Conservation (phyloP, 192 early-diverging fungal genomes). For the Backusella morwellensis region DNA sequence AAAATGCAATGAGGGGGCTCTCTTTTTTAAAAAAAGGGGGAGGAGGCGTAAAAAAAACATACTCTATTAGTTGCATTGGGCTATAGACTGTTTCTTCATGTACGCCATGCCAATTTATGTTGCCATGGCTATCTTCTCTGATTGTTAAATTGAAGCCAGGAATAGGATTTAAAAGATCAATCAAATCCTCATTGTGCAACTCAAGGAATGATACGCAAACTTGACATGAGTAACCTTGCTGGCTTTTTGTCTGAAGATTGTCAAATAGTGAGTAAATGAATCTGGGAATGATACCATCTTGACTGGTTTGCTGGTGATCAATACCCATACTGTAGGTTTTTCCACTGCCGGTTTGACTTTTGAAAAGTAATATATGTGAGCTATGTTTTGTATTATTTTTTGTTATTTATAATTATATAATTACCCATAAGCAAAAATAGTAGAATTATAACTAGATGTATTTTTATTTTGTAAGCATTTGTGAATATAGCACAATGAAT, state of each 20-base stretch:
- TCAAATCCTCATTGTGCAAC: constrained; percentile 94
- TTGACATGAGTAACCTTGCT: constrained; percentile 37
- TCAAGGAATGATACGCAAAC: constrained; percentile 85
- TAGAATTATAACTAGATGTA: too few relatives aligned
- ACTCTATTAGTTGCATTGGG: constrained; percentile 60
- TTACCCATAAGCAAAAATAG: constrained; percentile 59
- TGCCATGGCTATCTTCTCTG: constrained; percentile 82
- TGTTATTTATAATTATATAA: constrained; percentile 1
- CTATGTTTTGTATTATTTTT: not conserved
- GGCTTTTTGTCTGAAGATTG: constrained; percentile 34
- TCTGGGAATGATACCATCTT: constrained; percentile 64
- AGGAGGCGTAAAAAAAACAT: constrained; percentile 13
- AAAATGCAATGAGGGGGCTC: not conserved
- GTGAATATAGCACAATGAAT: not conserved
- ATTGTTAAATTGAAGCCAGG: constrained; percentile 37
- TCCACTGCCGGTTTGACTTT: constrained; percentile 85
- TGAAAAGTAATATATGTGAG: not conserved
- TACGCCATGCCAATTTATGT: constrained; percentile 82
- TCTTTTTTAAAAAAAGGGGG: not conserved
- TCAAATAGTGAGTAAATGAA: constrained; percentile 60
- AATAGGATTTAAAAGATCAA: constrained; percentile 72
- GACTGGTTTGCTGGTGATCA: constrained; percentile 36
- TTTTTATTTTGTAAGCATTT: not conserved
- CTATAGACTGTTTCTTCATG: constrained; percentile 71
- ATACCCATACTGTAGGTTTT: constrained; percentile 98